phyloP scores from a whole-genome alignment of 495 filamentous ascomycete genomes.

The Trichoderma reesei region DNA sequence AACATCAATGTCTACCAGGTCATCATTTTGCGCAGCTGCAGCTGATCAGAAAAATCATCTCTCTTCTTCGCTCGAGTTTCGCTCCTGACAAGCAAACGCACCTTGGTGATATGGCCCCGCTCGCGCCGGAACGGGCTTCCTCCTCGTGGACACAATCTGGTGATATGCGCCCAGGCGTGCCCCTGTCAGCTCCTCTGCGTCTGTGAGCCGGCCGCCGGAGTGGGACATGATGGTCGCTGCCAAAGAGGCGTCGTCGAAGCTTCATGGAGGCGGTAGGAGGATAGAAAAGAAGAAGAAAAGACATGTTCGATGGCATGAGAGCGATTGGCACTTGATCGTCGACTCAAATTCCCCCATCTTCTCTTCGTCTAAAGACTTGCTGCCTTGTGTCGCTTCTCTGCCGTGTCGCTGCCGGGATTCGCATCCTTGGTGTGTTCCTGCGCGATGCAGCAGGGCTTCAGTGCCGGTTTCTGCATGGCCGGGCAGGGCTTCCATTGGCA shows the following conservation, averaged over 20 bases:
- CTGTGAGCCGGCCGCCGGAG: neutral
- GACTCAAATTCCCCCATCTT: neutral
- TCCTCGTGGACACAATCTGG: neutral
- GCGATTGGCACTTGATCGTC: neutral
- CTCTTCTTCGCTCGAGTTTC: neutral
- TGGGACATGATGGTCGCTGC: neutral
- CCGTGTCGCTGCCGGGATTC: neutral
- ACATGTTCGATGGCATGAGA: neutral
- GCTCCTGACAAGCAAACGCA: neutral
- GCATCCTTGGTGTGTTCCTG: neutral
- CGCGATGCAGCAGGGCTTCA: neutral
- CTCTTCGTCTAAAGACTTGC: too few relatives aligned
- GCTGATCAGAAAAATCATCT: neutral
- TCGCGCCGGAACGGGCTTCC: neutral
- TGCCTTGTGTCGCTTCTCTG: neutral
- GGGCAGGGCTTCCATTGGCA: neutral
- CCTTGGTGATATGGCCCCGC: conserved; percentile 5
- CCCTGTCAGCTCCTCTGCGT: neutral
- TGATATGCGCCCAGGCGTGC: neutral
- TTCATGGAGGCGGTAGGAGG: neutral
- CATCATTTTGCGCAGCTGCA: neutral
- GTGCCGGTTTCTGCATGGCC: neutral
- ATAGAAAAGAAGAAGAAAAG: neutral
- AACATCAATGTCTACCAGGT: neutral
- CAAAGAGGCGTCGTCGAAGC: neutral